These are phyloP conservation scores for Intubia oerlemansii DNA, from an alignment of 2,329 filamentous ascomycete species.

Conservation along the genomic window DNA sequence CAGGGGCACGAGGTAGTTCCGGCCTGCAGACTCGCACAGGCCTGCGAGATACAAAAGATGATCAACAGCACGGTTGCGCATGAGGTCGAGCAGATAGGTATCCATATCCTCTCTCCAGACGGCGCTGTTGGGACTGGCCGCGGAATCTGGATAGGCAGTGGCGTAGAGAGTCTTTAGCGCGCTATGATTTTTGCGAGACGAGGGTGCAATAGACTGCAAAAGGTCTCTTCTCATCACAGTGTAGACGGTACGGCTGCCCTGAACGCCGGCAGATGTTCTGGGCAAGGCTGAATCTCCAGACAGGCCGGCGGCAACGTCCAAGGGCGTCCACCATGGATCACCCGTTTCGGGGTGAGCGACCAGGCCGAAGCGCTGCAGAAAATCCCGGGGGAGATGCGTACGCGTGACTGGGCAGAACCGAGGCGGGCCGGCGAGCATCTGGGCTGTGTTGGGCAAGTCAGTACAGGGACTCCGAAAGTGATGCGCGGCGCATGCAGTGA, in stretches of 20 bases:
- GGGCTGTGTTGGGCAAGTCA: slow-evolving; percentile 22
- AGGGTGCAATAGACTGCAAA: no score
- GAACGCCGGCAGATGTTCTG: no score
- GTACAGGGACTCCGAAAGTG: not conserved
- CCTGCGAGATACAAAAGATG: slow-evolving; percentile 20
- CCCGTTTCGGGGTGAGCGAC: slow-evolving; percentile 30
- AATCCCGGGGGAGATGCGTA: slow-evolving; percentile 18
- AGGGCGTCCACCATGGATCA: slow-evolving; percentile 33
- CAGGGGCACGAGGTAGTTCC: slow-evolving; percentile 21
- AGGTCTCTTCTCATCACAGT: slow-evolving; percentile 14
- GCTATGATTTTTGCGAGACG: no score
- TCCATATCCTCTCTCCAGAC: slow-evolving; percentile 36
- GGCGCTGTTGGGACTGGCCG: slow-evolving; percentile 6
- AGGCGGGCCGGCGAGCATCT: slow-evolving; percentile 8
- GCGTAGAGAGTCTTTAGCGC: no score
- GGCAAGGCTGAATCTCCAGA: not conserved
- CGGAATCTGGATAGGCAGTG: no score
- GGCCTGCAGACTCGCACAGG: slow-evolving; percentile 10
- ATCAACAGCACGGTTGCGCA: slow-evolving; percentile 25
- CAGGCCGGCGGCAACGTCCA: slow-evolving; percentile 2
- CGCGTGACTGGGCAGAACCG: slow-evolving; percentile 6
- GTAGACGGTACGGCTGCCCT: slow-evolving; percentile 9
- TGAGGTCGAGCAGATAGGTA: slow-evolving; percentile 24
- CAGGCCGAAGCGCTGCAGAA: slow-evolving; percentile 39
- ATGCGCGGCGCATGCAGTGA: not conserved